Conservation (phyloP, 208 protist genomes). For the Tritrichomonas musculus region DNA sequence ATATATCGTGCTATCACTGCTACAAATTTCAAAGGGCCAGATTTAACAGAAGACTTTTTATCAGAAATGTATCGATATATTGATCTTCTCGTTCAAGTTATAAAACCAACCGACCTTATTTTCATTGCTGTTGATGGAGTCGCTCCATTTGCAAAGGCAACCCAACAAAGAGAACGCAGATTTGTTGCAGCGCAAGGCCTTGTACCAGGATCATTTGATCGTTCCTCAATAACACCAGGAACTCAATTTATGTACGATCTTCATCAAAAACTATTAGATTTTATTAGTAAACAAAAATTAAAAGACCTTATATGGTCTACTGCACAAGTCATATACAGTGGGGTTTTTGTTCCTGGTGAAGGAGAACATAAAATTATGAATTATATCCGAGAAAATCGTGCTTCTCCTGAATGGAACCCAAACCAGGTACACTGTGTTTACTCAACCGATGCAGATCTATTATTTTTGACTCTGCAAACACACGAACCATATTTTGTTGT, state of each 20-base stretch:
- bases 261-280: background rate
- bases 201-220: background rate
- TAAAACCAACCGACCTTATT: background rate
- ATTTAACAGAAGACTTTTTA: background rate
- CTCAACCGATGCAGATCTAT: conserved; percentile 82
- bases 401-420: conserved; percentile 65
- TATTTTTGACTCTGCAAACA: conserved; percentile 83
- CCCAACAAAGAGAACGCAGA: background rate
- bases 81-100: conserved; percentile 3
- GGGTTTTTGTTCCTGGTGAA: conserved; percentile 75
- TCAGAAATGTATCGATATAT: background rate
- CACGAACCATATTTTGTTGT: conserved; percentile 90
- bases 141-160: background rate
- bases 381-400: conserved; percentile 84
- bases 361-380: conserved; percentile 99
- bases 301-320: conserved; percentile 60
- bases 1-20: background rate
- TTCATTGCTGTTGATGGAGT: conserved; percentile 26
- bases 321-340: conserved; percentile 65
- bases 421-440: conserved; percentile 91
- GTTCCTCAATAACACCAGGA: background rate
- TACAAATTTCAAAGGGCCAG: background rate
- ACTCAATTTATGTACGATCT: conserved; percentile 4
- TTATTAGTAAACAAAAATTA: background rate
- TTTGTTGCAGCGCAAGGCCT: background rate